These are phyloP conservation scores for Eragrostis nindensis DNA, from an alignment of 176 grass and related monocot species.

Conservation along the genomic window DNA sequence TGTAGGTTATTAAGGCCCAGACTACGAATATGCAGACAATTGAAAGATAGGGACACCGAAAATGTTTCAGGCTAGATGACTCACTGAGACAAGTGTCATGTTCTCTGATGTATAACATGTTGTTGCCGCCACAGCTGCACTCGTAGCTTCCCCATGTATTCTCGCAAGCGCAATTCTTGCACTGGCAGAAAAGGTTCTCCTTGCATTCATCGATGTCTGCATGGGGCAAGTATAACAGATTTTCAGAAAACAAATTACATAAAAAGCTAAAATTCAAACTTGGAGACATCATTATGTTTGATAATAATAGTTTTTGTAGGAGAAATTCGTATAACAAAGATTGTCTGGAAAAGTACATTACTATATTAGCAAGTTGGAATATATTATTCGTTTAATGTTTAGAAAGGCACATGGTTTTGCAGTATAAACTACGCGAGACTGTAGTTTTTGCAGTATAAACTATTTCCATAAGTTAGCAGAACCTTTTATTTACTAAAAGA, in stretches of 20 bases:
- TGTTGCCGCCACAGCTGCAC: conserved; percentile 65
- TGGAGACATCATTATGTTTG: background rate
- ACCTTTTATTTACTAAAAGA: background rate
- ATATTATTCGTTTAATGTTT: no score
- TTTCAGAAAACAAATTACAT: background rate
- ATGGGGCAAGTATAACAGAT: background rate
- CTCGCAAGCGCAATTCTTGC: conserved; percentile 64
- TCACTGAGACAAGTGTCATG: conserved; percentile 93
- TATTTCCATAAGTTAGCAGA: background rate
- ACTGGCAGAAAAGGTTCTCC: conserved; percentile 79
- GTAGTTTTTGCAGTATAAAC: background rate
- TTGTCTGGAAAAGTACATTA: background rate
- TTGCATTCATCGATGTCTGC: conserved; percentile 90
- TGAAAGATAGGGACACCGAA: background rate
- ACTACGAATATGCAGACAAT: background rate
- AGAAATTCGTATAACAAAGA: background rate
- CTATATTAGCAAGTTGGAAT: background rate
- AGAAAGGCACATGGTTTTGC: background rate
- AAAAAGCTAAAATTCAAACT: background rate
- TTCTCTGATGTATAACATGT: conserved; percentile 79
- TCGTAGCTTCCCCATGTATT: conserved; percentile 94
- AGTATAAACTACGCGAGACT: conserved; percentile 1
- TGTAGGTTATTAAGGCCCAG: background rate
- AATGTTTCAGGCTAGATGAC: conserved; percentile 25
- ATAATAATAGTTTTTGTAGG: background rate